These are phyloP conservation scores for Wallacemonas sp. DNA, from an alignment of 208 protist species.

Conservation along the genomic window DNA sequence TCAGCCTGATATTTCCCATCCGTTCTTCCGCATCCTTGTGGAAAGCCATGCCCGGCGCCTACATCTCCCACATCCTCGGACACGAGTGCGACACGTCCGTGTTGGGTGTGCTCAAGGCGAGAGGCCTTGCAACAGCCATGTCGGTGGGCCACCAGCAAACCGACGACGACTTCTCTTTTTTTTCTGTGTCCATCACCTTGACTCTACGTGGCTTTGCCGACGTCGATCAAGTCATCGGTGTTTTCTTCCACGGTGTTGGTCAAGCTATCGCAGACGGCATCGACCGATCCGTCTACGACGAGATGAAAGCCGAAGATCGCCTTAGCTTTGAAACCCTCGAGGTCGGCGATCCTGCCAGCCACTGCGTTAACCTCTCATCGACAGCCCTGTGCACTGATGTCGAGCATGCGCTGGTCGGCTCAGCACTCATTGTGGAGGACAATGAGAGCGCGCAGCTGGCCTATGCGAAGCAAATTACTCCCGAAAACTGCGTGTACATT, in stretches of 20 bases:
- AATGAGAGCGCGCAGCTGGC: conserved; percentile 23
- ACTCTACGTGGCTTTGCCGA: conserved; percentile 52
- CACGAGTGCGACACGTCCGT: conserved; percentile 93
- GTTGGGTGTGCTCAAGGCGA: conserved; percentile 77
- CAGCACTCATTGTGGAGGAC: conserved; percentile 48
- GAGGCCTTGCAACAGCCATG: conserved; percentile 66
- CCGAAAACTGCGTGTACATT: conserved; percentile 42
- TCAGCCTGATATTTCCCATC: conserved; percentile 67
- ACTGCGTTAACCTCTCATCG: conserved; percentile 41
- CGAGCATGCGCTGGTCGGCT: conserved; percentile 47
- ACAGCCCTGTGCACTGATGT: conserved; percentile 42
- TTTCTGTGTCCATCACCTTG: conserved; percentile 47
- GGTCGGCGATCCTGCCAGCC: conserved; percentile 21
- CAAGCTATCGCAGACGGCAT: conserved; percentile 36
- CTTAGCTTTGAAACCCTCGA: conserved; percentile 63
- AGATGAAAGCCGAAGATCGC: conserved; percentile 55
- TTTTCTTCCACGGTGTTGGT: conserved; percentile 68
- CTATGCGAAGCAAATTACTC: conserved; percentile 53
- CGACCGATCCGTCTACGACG: conserved; percentile 43
- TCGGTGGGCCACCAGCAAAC: conserved; percentile 47
- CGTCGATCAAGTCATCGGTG: conserved; percentile 48
- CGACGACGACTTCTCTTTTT: conserved; percentile 62
- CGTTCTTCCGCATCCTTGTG: conserved; percentile 36
- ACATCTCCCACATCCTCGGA: conserved; percentile 89
- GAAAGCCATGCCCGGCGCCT: conserved; percentile 57